Base-by-base conservation (phyloP, 1,284 basidiomycete species). In the Marasmius tenuissimus region DNA sequence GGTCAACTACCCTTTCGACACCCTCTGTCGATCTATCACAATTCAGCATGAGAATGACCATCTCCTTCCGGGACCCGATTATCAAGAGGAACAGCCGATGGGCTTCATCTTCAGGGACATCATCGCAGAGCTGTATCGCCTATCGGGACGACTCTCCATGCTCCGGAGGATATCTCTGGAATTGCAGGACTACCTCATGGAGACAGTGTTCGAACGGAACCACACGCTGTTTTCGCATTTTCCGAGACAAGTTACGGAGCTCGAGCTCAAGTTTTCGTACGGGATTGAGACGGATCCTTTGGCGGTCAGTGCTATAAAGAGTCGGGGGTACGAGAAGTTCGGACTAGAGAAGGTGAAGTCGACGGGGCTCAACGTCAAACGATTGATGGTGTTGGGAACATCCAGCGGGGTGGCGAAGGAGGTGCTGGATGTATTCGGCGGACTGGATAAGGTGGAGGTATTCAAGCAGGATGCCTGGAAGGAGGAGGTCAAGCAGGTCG, bases 401-500 rank as follows among this genome's bases (percentile, higher is more conserved):
- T 52, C 50, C 1, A 52, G 50, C 34, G 50, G 50, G 22, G 50
- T 52, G 10, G 27, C 50, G 22, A 52, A 52, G n/a, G 50, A 22
- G 34, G 16, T 52, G 4, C 16, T 52, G 9, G 50, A 52, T 11
- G 50, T 34, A 1, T 52, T 22, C 34, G 50, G 27, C 16, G 50
- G 50, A 22, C 22, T 18, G 50, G 50, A 52, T 10, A 22, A 33
- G 20, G 5, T 52, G 16, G 10, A 33, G 50, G 50, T 52, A 2
- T 52, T 52, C 34, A 33, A 52, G n/a, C 50, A 52, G 50, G 50
- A 52, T n/a, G 50, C 50, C 11, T 52, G 50, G 50, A 35, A 52
- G n/a, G 20, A 52, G 50, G 22, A 22, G 9, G 33, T 11, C 16
- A 22, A 52, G 27, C 20, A 14, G 34, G 16, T 34, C 4, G 22